Percentiles rank a stretch among this genome's conserved stretches.
phyloP scores from a whole-genome alignment of 2,329 filamentous ascomycete genomes.

The Ascosphaera aggregata region DNA sequence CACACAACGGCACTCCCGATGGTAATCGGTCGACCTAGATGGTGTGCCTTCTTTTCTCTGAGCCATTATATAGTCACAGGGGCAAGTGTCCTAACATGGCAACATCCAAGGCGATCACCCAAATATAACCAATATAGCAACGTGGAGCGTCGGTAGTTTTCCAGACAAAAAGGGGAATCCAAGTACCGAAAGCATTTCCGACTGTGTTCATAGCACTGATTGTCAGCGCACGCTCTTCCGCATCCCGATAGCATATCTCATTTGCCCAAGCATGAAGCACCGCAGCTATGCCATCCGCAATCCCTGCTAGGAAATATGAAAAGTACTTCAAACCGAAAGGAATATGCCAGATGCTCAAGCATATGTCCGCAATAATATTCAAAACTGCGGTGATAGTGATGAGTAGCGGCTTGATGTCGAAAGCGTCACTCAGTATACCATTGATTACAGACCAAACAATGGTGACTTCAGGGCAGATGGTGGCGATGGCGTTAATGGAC shows the following conservation, averaged over 20 bases:
- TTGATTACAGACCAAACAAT: constrained; percentile 6
- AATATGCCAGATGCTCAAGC: constrained; percentile 11
- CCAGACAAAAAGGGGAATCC: constrained; percentile 10
- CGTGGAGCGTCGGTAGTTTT: constrained; percentile 11
- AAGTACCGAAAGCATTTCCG: constrained; percentile 12
- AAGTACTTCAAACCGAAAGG: constrained; percentile 6
- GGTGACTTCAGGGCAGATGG: constrained; percentile 10
- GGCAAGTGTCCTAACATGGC: constrained; percentile 7
- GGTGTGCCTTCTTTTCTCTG: background rate
- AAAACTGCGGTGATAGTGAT: constrained; percentile 11
- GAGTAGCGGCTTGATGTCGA: constrained; percentile 3
- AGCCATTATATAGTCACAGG: background rate
- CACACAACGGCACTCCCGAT: too few relatives aligned
- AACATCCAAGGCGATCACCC: constrained; percentile 11
- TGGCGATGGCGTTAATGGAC: constrained; percentile 11
- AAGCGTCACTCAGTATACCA: background rate
- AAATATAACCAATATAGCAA: constrained; percentile 11
- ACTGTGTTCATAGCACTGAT: constrained; percentile 15
- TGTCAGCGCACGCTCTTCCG: constrained; percentile 11
- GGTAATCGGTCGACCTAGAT: background rate
- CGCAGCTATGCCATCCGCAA: constrained; percentile 9
- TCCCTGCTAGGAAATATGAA: constrained; percentile 1
- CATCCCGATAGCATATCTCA: constrained; percentile 5
- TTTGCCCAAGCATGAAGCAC: constrained; percentile 11
- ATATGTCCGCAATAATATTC: constrained; percentile 10